Conservation (phyloP, 306 rosid genomes). For the Cucumis hystrix region DNA sequence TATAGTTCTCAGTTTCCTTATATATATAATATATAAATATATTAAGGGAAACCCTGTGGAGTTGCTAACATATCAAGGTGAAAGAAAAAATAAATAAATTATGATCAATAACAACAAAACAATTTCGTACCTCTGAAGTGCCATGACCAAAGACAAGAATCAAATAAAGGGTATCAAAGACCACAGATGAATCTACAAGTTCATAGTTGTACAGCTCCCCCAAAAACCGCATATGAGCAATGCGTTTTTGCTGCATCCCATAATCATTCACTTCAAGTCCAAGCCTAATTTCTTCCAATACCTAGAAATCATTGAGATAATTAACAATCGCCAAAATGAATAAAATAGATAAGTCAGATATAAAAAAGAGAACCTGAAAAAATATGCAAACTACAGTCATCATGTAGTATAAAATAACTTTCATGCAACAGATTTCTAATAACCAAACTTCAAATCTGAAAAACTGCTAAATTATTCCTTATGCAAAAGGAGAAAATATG, state of each 20-base stretch:
- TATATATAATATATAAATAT: no score
- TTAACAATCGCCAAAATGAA: neutral
- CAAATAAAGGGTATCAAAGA: conserved; percentile 85
- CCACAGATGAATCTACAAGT: conserved; percentile 94
- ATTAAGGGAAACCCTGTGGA: no score
- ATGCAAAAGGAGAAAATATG: neutral
- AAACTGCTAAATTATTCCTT: neutral
- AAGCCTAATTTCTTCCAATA: conserved; percentile 92
- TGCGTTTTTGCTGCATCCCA: conserved; percentile 93
- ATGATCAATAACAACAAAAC: neutral
- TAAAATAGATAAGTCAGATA: neutral
- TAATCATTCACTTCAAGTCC: conserved; percentile 90
- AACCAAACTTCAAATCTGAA: neutral
- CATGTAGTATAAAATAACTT: neutral
- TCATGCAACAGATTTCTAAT: neutral
- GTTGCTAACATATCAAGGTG: neutral
- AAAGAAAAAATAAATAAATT: neutral
- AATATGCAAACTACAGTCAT: neutral
- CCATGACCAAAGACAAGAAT: conserved; percentile 75
- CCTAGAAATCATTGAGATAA: conserved; percentile 35
- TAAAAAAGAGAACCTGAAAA: neutral
- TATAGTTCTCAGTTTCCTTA: no score
- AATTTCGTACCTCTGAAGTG: conserved; percentile 62
- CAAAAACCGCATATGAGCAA: conserved; percentile 89
- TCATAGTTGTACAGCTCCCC: conserved; percentile 97